Percentiles rank a stretch among this genome's conserved stretches.
Evolutionary conservation across 345 rosid genomes (phyloP).

Genomic region (Corchorus olitorius): DNA sequence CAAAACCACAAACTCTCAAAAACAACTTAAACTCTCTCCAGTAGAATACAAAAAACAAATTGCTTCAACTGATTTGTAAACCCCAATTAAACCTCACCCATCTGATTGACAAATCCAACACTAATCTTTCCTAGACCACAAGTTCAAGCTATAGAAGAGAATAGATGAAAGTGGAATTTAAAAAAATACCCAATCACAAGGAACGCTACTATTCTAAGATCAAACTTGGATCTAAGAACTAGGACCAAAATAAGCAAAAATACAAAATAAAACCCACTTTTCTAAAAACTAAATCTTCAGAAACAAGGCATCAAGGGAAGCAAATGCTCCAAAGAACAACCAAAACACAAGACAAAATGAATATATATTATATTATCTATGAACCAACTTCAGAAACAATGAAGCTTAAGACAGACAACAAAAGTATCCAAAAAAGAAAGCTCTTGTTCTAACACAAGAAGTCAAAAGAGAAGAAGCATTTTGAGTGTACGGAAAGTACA

Average conservation of each 20-base stretch:
- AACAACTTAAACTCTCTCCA: neutral
- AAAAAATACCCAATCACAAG: conserved; percentile 10
- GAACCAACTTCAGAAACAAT: neutral
- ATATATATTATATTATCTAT: neutral
- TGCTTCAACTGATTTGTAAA: neutral
- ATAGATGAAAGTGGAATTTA: neutral
- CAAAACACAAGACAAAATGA: neutral
- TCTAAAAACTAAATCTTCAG: neutral
- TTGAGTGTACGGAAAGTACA: conserved; percentile 12
- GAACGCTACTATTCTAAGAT: neutral
- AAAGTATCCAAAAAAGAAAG: neutral
- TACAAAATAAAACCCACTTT: neutral
- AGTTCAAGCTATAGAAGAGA: conserved; percentile 16
- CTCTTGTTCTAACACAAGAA: neutral
- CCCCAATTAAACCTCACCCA: neutral
- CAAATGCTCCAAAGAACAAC: neutral
- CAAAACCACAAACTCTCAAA: conserved; percentile 20
- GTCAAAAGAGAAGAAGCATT: neutral
- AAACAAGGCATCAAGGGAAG: neutral
- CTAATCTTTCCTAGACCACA: conserved; percentile 5
- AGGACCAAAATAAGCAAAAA: neutral
- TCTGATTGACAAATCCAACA: conserved; percentile 11
- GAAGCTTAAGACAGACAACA: neutral
- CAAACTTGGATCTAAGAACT: neutral
- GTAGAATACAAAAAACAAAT: neutral